Evolutionary conservation across 1,284 basidiomycete species (phyloP), one percentile per base, ranked within the genome.

Genomic region (Retiboletus fuscus): DNA sequence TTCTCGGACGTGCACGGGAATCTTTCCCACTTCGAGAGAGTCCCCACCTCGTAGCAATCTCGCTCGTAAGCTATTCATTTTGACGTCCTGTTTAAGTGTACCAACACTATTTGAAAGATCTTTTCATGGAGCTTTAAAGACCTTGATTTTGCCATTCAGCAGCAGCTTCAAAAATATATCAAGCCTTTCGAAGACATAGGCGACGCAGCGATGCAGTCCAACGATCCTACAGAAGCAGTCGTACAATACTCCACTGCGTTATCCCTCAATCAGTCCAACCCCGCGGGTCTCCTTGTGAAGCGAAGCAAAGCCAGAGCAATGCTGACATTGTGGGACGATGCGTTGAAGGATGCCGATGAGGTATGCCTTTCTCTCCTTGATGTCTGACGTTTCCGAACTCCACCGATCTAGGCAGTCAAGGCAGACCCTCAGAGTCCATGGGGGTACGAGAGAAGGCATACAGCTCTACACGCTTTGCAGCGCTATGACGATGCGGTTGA

Each of bases 281-380:
- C 66, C 3, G 43, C 28, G 1, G 47, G 51, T 18, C 70, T 74
- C 15, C 49, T 77, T 24, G 47, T 60, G 3, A 71, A 76, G n/a
- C 66, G 76, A 43, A 74, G 71, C 61, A 73, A 61, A 12, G 67
- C 57, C 3, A 28, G 18, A 43, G 62, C n/a, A 24, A 43, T n/a
- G 15, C 3, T 53, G 11, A 61, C 22, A 4, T 46, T 8, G 20
- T 69, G 68, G 68, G n/a, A 26, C 2, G 67, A 53, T 3, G 67
- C 67, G 3, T 41, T 69, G 30, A 46, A 41, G 24, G 68, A 69
- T 3, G 68, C 67, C 16, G 58, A 69, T 39, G 30, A 69, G 1
- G 57, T 70, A 24, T 39, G 34, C 1, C n/a, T 47, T 51, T 13
- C 2, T 24, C 15, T 30, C 28, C n/a, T 55, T 30, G 13, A 12